Percentiles rank a stretch among this genome's conserved stretches.
Conservation (phyloP, 108 stramenopile genomes). For the Bacterosira constricta region DNA sequence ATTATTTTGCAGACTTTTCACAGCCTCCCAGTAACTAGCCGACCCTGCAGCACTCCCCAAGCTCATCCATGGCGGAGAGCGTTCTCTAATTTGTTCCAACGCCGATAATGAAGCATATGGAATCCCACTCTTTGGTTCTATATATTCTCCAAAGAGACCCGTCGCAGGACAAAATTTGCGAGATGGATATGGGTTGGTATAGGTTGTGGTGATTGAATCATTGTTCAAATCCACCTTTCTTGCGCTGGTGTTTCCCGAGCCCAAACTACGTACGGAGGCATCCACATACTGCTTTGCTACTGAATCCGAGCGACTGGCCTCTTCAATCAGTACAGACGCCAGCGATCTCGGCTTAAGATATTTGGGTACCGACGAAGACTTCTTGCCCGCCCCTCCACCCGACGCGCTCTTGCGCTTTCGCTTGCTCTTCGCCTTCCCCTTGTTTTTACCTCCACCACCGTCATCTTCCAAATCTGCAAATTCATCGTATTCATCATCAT, state of each 20-base stretch:
- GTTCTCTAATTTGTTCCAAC: conserved; percentile 83
- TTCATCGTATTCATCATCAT: conserved; percentile 84
- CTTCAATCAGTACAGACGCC: conserved; percentile 79
- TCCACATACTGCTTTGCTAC: conserved; percentile 68
- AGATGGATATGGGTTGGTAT: conserved; percentile 40
- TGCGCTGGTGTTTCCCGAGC: neutral
- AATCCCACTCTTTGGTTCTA: conserved; percentile 82
- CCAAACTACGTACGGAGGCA: conserved; percentile 49
- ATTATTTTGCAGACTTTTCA: conserved; percentile 40
- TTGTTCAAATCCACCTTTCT: neutral
- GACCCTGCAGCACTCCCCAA: conserved; percentile 18
- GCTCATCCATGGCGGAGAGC: conserved; percentile 87
- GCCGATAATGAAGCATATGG: conserved; percentile 77
- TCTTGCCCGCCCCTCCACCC: conserved; percentile 6
- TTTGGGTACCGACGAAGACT: conserved; percentile 56
- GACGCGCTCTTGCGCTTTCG: conserved; percentile 26
- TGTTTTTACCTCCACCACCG: neutral
- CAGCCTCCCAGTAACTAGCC: conserved; percentile 45
- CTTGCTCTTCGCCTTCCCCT: conserved; percentile 19
- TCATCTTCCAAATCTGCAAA: conserved; percentile 70
- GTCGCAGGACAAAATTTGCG: conserved; percentile 87
- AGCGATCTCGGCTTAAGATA: conserved; percentile 78
- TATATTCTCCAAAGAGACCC: conserved; percentile 72
- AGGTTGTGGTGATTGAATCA: neutral
- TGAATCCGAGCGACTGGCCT: conserved; percentile 69